A percentile compares a stretch with the other conserved stretches of the same genome.
phyloP scores from a whole-genome alignment of 768 basidiomycete genomes.

The Tulasnella sp. region DNA sequence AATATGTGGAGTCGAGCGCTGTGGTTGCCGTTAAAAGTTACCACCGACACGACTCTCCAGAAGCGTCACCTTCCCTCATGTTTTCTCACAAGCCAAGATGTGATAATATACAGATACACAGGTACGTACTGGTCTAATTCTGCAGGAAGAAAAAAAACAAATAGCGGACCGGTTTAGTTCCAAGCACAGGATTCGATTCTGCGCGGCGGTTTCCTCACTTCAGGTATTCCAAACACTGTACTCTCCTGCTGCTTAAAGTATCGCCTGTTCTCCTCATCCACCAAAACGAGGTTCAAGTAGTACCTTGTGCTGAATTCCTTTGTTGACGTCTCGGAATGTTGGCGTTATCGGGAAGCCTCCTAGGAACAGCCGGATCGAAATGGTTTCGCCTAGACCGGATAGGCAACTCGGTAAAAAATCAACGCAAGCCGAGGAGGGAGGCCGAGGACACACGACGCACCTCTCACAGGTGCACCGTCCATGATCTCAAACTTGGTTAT shows the following conservation, averaged over 20 bases:
- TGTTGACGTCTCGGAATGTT: conserved; percentile 99
- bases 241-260: conserved; percentile 99
- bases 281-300: conserved; percentile 93
- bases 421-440: neutral
- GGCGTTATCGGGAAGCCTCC: conserved; percentile 98
- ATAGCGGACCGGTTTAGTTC: too few species aligned
- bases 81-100: too few species aligned
- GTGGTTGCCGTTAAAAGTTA: neutral
- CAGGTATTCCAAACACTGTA: conserved; percentile 79
- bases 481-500: conserved; percentile 69
- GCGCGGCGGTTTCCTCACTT: too few species aligned
- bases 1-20: too few species aligned
- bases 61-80: too few species aligned
- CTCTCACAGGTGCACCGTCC: conserved; percentile 44
- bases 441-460: conserved; percentile 21
- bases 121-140: too few species aligned
- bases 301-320: conserved; percentile 97
- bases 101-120: too few species aligned
- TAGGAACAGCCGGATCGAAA: conserved; percentile 94
- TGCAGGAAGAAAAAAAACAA: too few species aligned
- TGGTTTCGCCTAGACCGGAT: conserved; percentile 60
- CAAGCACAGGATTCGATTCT: too few species aligned
- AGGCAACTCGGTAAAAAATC: neutral
- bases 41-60: too few species aligned
- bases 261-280: conserved; percentile 95